Base-by-base conservation (phyloP, 1,139 yeast genomes). In the Meyerozyma guilliermondii region DNA sequence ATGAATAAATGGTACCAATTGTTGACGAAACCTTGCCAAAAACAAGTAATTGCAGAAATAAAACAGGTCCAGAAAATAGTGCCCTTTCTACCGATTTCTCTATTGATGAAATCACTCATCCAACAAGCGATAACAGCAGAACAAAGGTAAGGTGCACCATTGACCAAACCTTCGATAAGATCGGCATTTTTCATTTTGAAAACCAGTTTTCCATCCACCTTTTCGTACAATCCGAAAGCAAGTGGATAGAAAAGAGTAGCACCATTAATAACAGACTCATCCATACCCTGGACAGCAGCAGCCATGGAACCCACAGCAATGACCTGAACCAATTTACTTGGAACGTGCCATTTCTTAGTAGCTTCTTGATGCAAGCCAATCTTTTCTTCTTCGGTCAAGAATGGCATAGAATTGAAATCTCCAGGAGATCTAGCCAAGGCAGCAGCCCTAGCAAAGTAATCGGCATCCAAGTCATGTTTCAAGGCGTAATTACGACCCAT, bases 221-320 rank as follows among this genome's bases (percentile, higher is more conserved):
- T 8, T 10, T 36, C 31, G 10, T 68, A 71, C 41, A 83, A 69
- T 1, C 80, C 82, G 58, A 85, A 71, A 1, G 59, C 60, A 2
- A 55, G 52, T 5, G 91, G 87, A 61, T 81, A 86, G 56, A 80
- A 83, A 39, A 87, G 64, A 43, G 82, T 78, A 8, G 96, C 95
- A 50, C 96, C 96, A 54, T 87, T 86, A 46, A 85, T 77, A 18
- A 87, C 95, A 1, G 94, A 76, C 60, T 87, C 95, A 61, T 87
- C 96, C 88, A 87, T 87, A 56, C 96, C 96, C 62, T 87, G 95
- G 30, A 88, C 91, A 7, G 91, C 87, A 17, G 96, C 96, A 42
- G 94, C 88, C 81, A 87, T 78, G 6, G 95, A 84, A 35, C 91
- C 84, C 59, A 87, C 77, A 14, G 86, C 74, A 43, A 85, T 78